Base-by-base conservation (phyloP, 768 basidiomycete genomes). In the Multifurca ochricompacta region DNA sequence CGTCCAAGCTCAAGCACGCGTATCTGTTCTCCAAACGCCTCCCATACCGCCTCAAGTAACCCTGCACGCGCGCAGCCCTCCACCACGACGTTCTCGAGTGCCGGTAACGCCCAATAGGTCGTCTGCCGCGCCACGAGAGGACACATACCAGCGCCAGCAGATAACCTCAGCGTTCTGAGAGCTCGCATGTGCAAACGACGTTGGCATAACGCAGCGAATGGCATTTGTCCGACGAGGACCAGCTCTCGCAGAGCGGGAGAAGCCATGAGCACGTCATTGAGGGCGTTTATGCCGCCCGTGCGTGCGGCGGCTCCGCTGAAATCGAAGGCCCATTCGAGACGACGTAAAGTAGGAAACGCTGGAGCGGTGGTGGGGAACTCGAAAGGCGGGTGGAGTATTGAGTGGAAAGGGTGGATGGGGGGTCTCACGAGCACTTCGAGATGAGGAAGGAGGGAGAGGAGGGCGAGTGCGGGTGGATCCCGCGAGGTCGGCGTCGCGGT, bases 341-440 rank as follows among this genome's bases (percentile, higher is more conserved):
- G 56, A 30, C 52, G 51, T 13, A 60, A 44, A 1, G 31, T 19
- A 9, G 59, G 51, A 1, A 60, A 27, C 0, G 51, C 28, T 0
- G 51, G 52, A 6, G 34, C 13, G 21, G 21, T 36, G 4, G 51
- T 39, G 1, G 51, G n/a, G 44, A 49, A 53, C n/a, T 54, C 56
- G 48, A 58, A 60, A 28, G 21, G 50, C 14, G 7, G 46, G 3
- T 8, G 25, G 7, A 8, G 11, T 34, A 27, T 2, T 5, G 35
- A 31, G 18, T 16, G 46, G 13, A 11, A 14, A 8, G 19, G 23
- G 28, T 39, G 14, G 18, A 27, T 14, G 25, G 53, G 53, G 6
- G 58, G 56, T 7, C 59, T 56, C 39, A 60, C 56, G 51, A 60
- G 59, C 6, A 60, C 59, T 25, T 58, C 55, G 48, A 60, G 45